These are phyloP conservation scores for Dothiorella sarmentorum DNA, from an alignment of 2,329 filamentous ascomycete genomes.

Conservation along the genomic window DNA sequence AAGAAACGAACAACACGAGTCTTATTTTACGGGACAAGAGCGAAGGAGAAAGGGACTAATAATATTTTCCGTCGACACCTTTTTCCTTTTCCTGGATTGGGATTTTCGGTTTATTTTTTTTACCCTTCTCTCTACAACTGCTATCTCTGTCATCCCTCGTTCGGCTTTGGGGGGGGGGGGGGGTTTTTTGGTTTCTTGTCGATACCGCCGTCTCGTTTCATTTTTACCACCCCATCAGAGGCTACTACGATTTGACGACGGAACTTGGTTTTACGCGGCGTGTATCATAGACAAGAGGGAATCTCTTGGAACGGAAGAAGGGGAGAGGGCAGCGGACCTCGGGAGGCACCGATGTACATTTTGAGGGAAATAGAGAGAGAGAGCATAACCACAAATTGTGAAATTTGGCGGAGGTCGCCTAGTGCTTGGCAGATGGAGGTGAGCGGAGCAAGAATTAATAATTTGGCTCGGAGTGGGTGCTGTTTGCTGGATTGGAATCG, in stretches of 20 bases:
- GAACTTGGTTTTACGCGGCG: not conserved
- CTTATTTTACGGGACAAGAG: not conserved
- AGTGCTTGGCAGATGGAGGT: not conserved
- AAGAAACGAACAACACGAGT: not conserved
- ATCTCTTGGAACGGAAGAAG: not conserved
- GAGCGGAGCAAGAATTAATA: not conserved
- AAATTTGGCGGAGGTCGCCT: not conserved
- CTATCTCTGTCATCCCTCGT: not conserved
- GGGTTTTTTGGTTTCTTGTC: not conserved
- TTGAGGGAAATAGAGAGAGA: not conserved
- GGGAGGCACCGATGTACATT: not conserved
- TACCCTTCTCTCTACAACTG: not conserved
- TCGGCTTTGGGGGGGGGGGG: too few relatives aligned
- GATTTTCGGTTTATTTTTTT: not conserved
- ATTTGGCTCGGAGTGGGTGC: too few relatives aligned
- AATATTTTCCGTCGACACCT: not conserved
- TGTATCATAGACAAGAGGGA: conserved; percentile 1
- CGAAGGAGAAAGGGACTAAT: conserved; percentile 4
- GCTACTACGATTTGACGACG: conserved; percentile 3
- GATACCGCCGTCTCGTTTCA: not conserved
- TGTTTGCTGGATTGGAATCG: not conserved
- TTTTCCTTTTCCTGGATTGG: not conserved
- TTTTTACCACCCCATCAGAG: not conserved
- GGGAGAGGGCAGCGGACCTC: not conserved
- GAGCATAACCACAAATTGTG: not conserved